Evolutionary conservation across 352 stramenopile species (phyloP).

Genomic region (Globisporangium cylindrosporum): DNA sequence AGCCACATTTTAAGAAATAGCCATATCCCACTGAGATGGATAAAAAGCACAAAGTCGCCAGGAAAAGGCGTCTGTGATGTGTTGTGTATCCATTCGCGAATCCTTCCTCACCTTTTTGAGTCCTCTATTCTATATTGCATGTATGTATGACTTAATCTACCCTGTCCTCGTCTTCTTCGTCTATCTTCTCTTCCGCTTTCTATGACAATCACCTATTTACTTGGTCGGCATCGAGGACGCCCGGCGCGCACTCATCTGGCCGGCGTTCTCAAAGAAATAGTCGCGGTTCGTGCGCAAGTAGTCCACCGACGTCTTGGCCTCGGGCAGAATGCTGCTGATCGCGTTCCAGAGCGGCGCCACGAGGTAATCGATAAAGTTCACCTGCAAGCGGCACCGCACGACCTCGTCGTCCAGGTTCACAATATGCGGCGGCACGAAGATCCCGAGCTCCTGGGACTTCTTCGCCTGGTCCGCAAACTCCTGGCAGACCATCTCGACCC

Average conservation of each 20-base stretch:
- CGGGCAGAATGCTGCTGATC: conserved; percentile 56
- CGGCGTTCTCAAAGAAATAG: conserved; percentile 65
- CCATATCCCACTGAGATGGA: too few relatives aligned
- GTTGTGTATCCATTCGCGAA: too few relatives aligned
- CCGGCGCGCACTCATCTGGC: conserved; percentile 40
- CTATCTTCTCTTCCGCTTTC: background rate
- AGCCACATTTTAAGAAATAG: too few relatives aligned
- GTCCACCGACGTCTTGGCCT: conserved; percentile 42
- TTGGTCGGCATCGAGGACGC: conserved; percentile 13
- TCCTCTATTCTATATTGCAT: background rate
- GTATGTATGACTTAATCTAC: background rate
- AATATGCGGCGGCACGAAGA: conserved; percentile 73
- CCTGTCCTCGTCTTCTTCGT: background rate
- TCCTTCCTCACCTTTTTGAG: too few relatives aligned
- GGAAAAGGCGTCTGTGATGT: too few relatives aligned
- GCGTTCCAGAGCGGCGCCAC: conserved; percentile 69
- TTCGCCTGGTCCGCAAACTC: conserved; percentile 80
- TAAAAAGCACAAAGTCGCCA: too few relatives aligned
- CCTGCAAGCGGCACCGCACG: conserved; percentile 58
- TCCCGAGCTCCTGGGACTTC: conserved; percentile 46
- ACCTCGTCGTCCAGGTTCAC: conserved; percentile 70
- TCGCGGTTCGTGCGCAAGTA: conserved; percentile 57
- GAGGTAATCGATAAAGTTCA: conserved; percentile 88
- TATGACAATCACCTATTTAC: background rate
- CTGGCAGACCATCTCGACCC: conserved; percentile 67